These are phyloP conservation scores for Colletotrichum theobromicola DNA, from an alignment of 2,329 filamentous ascomycete genomes.

Conservation along the genomic window DNA sequence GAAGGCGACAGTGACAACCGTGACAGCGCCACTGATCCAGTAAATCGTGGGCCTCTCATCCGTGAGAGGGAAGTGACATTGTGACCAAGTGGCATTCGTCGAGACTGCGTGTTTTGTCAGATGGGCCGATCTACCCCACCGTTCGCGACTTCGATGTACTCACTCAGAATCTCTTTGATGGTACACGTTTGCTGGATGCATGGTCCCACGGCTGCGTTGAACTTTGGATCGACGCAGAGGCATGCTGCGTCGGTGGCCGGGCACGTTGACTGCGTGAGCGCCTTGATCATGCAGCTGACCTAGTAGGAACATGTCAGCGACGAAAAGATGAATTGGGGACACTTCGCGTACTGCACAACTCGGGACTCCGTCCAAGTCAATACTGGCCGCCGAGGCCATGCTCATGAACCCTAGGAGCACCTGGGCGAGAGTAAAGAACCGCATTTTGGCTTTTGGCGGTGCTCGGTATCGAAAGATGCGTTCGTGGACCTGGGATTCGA, in stretches of 20 bases:
- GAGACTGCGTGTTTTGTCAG: not conserved
- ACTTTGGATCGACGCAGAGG: constrained; percentile 31
- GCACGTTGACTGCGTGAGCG: constrained; percentile 23
- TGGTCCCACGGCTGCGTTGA: constrained; percentile 27
- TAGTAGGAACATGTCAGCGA: not conserved
- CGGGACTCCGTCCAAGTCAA: not conserved
- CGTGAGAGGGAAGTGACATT: not conserved
- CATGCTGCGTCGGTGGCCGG: constrained; percentile 29
- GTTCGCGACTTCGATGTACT: not conserved
- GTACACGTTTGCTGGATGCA: constrained; percentile 33
- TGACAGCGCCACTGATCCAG: not conserved
- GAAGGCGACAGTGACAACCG: not conserved
- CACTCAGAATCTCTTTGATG: constrained; percentile 35
- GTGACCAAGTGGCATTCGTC: not conserved
- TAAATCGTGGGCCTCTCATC: not conserved
- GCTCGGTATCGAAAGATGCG: not conserved
- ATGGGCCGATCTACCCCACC: too few relatives aligned
- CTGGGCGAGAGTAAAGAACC: not conserved
- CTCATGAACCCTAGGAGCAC: not conserved
- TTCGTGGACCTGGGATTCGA: not conserved
- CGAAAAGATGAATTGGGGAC: not conserved
- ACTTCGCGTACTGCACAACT: not conserved
- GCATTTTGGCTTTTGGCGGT: not conserved
- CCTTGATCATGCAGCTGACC: not conserved
- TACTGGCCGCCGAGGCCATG: not conserved